These are phyloP conservation scores for Annulohypoxylon nitens DNA, from an alignment of 495 filamentous ascomycete species.

Conservation along the genomic window DNA sequence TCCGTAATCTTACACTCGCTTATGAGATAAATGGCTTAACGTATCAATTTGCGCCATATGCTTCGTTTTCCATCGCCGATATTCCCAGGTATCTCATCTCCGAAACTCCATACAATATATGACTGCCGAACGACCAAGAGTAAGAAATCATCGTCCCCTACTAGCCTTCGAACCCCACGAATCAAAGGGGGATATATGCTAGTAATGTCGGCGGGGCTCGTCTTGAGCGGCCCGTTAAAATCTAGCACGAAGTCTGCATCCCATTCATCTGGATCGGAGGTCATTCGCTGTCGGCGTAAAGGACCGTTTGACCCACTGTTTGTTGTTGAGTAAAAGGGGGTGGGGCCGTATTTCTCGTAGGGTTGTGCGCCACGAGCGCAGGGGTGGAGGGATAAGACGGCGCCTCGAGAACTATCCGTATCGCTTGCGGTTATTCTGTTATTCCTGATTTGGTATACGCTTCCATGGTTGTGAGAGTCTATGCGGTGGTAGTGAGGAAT, in stretches of 20 bases:
- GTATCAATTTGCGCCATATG: slow-evolving; percentile 32
- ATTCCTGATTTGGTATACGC: slow-evolving; percentile 47
- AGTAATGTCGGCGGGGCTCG: background rate
- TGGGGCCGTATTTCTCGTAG: slow-evolving; percentile 4
- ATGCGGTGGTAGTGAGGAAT: slow-evolving; percentile 44
- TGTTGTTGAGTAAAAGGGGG: slow-evolving; percentile 32
- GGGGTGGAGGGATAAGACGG: slow-evolving; percentile 28
- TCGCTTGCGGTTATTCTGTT: slow-evolving; percentile 38
- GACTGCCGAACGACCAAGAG: slow-evolving; percentile 42
- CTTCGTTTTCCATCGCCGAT: slow-evolving; percentile 14
- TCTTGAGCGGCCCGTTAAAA: slow-evolving; percentile 7
- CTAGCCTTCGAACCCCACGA: slow-evolving; percentile 29
- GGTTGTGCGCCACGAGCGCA: slow-evolving; percentile 9
- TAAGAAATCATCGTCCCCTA: slow-evolving; percentile 51
- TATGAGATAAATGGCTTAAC: slow-evolving; percentile 3
- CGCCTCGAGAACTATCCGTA: slow-evolving; percentile 16
- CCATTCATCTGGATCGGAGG: slow-evolving; percentile 9
- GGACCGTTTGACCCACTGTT: slow-evolving; percentile 15
- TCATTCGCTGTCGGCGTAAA: slow-evolving; percentile 15
- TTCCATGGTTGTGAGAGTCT: slow-evolving; percentile 30
- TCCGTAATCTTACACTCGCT: background rate
- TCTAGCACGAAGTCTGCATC: slow-evolving; percentile 39
- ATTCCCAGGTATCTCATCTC: slow-evolving; percentile 36
- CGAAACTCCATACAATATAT: slow-evolving; percentile 48
- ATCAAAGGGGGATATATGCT: slow-evolving; percentile 1